Evolutionary conservation across 2,329 filamentous ascomycete species (phyloP).

Genomic region (Cladosporium sp.): DNA sequence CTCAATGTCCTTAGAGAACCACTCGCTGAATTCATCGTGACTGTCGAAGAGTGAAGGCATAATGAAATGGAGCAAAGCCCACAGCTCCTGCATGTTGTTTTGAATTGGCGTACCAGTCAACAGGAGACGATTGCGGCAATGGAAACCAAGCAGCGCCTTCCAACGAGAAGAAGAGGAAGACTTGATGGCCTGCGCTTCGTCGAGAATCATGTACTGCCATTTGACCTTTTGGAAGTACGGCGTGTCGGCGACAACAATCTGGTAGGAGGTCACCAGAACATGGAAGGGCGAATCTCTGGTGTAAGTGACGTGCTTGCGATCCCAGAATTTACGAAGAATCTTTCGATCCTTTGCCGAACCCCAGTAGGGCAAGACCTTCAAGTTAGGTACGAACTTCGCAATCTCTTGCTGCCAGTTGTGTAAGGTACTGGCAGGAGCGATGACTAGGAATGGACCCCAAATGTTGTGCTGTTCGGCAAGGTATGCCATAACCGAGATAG

Average conservation of each 20-base stretch:
- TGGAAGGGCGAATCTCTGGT: slow-evolving; percentile 91
- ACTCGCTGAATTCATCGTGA: slow-evolving; percentile 87
- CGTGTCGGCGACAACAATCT: slow-evolving; percentile 91
- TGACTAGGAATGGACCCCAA: slow-evolving; percentile 95
- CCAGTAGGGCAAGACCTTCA: slow-evolving; percentile 98
- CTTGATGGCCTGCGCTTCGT: slow-evolving; percentile 98
- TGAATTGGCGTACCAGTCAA: slow-evolving; percentile 97
- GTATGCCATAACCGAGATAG: slow-evolving; percentile 98
- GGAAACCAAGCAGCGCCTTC: slow-evolving; percentile 92
- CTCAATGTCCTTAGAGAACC: slow-evolving; percentile 95
- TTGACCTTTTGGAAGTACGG: slow-evolving; percentile 98
- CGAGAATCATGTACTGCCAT: slow-evolving; percentile 99
- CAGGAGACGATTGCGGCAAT: slow-evolving; percentile 88
- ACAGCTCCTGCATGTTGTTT: slow-evolving; percentile 99
- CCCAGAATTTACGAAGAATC: slow-evolving; percentile 97
- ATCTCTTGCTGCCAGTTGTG: slow-evolving; percentile 99
- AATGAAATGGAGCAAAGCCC: slow-evolving; percentile 97
- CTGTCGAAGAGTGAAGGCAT: slow-evolving; percentile 99
- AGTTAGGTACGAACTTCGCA: slow-evolving; percentile 83
- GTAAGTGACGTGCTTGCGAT: slow-evolving; percentile 95
- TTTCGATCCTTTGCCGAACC: slow-evolving; percentile 91
- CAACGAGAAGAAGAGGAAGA: slow-evolving; percentile 93
- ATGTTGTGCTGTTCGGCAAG: slow-evolving; percentile 96
- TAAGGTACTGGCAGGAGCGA: slow-evolving; percentile 89
- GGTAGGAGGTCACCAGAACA: slow-evolving; percentile 93